Evolutionary conservation across 306 rosid species (phyloP).

Genomic region (Cotoneaster glaucophyllus): DNA sequence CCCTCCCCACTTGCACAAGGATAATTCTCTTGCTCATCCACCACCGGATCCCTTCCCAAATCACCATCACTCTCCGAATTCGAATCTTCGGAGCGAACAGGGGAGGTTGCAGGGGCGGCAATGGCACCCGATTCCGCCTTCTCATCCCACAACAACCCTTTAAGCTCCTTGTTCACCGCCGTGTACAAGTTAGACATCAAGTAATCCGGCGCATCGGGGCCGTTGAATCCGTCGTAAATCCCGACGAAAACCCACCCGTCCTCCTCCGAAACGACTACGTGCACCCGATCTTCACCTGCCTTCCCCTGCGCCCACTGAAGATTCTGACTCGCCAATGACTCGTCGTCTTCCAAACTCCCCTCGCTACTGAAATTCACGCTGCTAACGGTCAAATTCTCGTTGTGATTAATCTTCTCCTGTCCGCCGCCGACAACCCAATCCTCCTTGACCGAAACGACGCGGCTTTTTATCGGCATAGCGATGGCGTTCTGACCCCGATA

Average conservation of each 20-base stretch:
- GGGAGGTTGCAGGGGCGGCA: slow-evolving; percentile 25
- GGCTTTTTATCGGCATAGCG: slow-evolving; percentile 61
- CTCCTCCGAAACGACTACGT: slow-evolving; percentile 93
- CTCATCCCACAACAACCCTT: slow-evolving; percentile 88
- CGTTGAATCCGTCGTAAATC: slow-evolving; percentile 92
- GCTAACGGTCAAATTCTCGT: slow-evolving; percentile 73
- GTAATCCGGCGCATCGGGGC: slow-evolving; percentile 97
- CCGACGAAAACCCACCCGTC: slow-evolving; percentile 99
- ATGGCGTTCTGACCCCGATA: slow-evolving; percentile 67
- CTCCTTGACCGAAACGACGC: slow-evolving; percentile 38
- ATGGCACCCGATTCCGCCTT: slow-evolving; percentile 19
- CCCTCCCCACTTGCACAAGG: slow-evolving; percentile 47
- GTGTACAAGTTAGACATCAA: slow-evolving; percentile 65
- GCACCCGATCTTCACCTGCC: slow-evolving; percentile 98
- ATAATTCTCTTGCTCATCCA: slow-evolving; percentile 51
- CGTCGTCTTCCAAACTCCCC: slow-evolving; percentile 81
- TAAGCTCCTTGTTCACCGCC: slow-evolving; percentile 72
- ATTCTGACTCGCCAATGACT: slow-evolving; percentile 70
- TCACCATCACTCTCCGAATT: slow-evolving; percentile 18
- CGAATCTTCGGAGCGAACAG: slow-evolving; percentile 22
- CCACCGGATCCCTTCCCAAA: slow-evolving; percentile 22
- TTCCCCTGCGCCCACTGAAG: slow-evolving; percentile 99
- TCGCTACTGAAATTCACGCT: slow-evolving; percentile 88
- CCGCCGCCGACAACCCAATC: slow-evolving; percentile 57
- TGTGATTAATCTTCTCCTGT: slow-evolving; percentile 37